Percentiles rank a stretch among this genome's conserved stretches.
phyloP scores from a whole-genome alignment of 73 alveolate species.

The Paramecium sexaurelia region DNA sequence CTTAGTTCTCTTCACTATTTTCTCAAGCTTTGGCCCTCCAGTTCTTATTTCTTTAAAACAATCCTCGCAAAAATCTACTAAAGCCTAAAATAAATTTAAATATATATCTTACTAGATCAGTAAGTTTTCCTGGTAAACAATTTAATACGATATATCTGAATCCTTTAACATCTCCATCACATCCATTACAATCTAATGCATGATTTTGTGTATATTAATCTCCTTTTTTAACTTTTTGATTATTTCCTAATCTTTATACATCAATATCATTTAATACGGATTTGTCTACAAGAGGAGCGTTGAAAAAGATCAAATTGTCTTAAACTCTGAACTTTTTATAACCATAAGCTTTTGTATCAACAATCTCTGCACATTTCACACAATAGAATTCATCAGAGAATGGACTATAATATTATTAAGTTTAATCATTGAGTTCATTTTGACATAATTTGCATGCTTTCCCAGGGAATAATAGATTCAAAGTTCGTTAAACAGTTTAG shows the following conservation, averaged over 20 bases:
- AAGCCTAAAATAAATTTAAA: neutral
- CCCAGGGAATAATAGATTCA: neutral
- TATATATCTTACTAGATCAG: neutral
- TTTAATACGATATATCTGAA: neutral
- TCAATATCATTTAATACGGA: constrained; percentile 9
- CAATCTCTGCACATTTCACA: neutral
- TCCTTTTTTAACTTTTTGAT: neutral
- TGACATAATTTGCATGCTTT: neutral
- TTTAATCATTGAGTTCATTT: neutral
- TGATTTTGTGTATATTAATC: neutral
- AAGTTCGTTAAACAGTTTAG: neutral
- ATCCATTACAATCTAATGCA: constrained; percentile 21
- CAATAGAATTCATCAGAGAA: constrained; percentile 27
- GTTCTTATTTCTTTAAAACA: neutral
- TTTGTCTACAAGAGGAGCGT: neutral
- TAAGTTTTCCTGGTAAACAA: constrained; percentile 22
- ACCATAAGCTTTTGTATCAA: neutral
- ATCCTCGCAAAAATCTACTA: constrained; percentile 16
- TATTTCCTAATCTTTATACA: neutral
- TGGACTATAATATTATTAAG: neutral
- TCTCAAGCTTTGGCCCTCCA: neutral
- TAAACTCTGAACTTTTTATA: neutral
- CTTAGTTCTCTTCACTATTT: neutral
- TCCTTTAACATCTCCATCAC: constrained; percentile 13
- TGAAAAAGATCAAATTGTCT: neutral